These are phyloP conservation scores for Ogataea pini DNA, from an alignment of 805 yeast genomes.

Conservation along the genomic window DNA sequence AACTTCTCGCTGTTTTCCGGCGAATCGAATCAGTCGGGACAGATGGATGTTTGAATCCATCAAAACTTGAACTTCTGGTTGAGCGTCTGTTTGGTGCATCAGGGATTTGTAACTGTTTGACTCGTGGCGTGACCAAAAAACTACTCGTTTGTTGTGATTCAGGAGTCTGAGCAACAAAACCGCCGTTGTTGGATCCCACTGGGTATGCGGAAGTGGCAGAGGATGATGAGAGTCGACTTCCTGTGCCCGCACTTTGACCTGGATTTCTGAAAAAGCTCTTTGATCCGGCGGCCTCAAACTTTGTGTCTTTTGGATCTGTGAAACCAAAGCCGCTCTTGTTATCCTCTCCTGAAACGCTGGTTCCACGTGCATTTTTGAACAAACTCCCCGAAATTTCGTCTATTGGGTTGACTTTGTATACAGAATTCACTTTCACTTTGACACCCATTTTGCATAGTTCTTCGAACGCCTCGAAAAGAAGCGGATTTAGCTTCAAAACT, in stretches of 20 bases:
- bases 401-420: conserved; percentile 41
- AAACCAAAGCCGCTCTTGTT: conserved; percentile 22
- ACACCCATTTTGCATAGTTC: conserved; percentile 74
- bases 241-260: conserved; percentile 5
- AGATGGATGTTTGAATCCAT: conserved; percentile 29
- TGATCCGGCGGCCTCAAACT: conserved; percentile 3
- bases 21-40: conserved; percentile 27
- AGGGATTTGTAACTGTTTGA: conserved; percentile 37
- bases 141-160: conserved; percentile 22
- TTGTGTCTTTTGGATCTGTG: conserved; percentile 12
- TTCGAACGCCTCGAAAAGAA: conserved; percentile 82
- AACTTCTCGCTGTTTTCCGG: conserved; percentile 28
- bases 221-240: conserved; percentile 5
- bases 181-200: conserved; percentile 11
- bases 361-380: conserved; percentile 14
- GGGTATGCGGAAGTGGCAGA: conserved; percentile 8
- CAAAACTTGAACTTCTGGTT: conserved; percentile 26
- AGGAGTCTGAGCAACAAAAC: conserved; percentile 28
- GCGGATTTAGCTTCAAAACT: conserved; percentile 75
- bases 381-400: conserved; percentile 23
- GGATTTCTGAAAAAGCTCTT: conserved; percentile 12
- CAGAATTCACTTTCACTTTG: conserved; percentile 57
- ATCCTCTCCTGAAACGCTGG: conserved; percentile 10
- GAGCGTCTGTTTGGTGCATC: conserved; percentile 43
- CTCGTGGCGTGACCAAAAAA: conserved; percentile 42